Evolutionary conservation across 352 stramenopile species (phyloP).

Genomic region (Pythium utonaiense): DNA sequence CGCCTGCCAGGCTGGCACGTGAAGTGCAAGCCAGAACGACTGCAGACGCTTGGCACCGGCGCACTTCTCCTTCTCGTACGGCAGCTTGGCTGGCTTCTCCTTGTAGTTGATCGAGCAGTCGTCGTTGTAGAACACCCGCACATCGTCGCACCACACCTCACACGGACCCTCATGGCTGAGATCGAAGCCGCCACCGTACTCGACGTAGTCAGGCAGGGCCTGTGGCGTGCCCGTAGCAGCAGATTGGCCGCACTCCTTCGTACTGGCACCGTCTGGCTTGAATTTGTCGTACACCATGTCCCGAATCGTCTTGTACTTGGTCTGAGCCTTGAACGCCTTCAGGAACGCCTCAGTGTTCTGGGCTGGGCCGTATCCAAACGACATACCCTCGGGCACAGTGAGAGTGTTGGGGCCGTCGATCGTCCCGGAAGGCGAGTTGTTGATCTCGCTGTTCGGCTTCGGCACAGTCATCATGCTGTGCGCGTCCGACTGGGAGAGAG

Average conservation of each 20-base stretch:
- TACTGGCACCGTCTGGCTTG: conserved; percentile 9
- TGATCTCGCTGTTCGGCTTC: conserved; percentile 15
- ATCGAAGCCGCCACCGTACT: conserved; percentile 30
- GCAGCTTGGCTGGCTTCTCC: conserved; percentile 30
- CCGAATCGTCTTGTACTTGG: conserved; percentile 22
- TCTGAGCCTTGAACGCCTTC: conserved; percentile 21
- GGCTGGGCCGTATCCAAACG: conserved; percentile 13
- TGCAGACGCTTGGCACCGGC: conserved; percentile 32
- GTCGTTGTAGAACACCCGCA: conserved; percentile 38
- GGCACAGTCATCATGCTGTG: conserved; percentile 18
- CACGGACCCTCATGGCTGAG: too few relatives aligned
- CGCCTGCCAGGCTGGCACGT: conserved; percentile 34
- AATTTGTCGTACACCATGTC: conserved; percentile 13
- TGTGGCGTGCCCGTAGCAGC: background rate
- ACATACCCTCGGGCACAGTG: background rate
- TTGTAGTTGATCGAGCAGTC: conserved; percentile 44
- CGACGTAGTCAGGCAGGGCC: conserved; percentile 16
- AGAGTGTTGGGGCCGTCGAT: conserved; percentile 4
- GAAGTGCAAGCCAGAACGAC: conserved; percentile 37
- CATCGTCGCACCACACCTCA: too few relatives aligned
- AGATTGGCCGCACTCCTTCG: conserved; percentile 20
- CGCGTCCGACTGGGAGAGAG: too few relatives aligned
- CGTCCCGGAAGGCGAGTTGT: conserved; percentile 10
- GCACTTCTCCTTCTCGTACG: conserved; percentile 43
- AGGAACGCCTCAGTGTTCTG: conserved; percentile 27